Evolutionary conservation across 2,329 filamentous ascomycete species (phyloP).

Genomic region (Trichoderma semiorbis): DNA sequence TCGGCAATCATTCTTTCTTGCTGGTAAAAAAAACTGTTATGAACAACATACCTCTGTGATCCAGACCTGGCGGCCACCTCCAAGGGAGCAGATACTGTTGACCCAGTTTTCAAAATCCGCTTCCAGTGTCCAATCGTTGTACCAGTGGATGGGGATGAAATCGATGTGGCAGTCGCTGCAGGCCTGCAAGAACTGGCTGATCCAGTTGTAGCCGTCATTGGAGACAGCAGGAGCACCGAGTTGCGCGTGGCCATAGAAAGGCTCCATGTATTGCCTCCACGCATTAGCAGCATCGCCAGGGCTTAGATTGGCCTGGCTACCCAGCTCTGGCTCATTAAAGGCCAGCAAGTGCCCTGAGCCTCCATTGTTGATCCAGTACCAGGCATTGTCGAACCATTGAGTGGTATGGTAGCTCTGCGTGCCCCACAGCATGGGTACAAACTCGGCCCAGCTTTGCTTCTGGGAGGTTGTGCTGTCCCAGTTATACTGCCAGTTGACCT

Average conservation of each 20-base stretch:
- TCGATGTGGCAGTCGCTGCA: constrained; percentile 44
- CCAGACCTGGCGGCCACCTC: constrained; percentile 39
- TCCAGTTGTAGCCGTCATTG: constrained; percentile 43
- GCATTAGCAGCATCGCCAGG: constrained; percentile 35
- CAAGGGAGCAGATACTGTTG: constrained; percentile 35
- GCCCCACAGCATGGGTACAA: constrained; percentile 27
- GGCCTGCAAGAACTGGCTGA: constrained; percentile 40
- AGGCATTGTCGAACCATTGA: constrained; percentile 20
- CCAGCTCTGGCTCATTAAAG: constrained; percentile 27
- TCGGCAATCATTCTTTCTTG: background rate
- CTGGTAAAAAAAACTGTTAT: background rate
- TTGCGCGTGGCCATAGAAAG: constrained; percentile 40
- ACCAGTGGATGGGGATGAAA: constrained; percentile 47
- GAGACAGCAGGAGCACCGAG: constrained; percentile 47
- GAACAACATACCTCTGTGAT: constrained; percentile 38
- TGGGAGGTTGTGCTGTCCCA: constrained; percentile 25
- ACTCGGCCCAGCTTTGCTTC: constrained; percentile 23
- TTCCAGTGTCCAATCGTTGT: constrained; percentile 35
- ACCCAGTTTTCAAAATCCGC: constrained; percentile 44
- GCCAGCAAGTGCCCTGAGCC: constrained; percentile 23
- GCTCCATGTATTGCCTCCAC: constrained; percentile 43
- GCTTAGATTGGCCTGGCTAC: constrained; percentile 26
- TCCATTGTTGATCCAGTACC: constrained; percentile 20
- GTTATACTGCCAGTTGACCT: constrained; percentile 28
- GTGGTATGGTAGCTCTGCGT: constrained; percentile 19